Conservation (phyloP, 1,139 yeast species). For the Kodamaea derodonti region DNA sequence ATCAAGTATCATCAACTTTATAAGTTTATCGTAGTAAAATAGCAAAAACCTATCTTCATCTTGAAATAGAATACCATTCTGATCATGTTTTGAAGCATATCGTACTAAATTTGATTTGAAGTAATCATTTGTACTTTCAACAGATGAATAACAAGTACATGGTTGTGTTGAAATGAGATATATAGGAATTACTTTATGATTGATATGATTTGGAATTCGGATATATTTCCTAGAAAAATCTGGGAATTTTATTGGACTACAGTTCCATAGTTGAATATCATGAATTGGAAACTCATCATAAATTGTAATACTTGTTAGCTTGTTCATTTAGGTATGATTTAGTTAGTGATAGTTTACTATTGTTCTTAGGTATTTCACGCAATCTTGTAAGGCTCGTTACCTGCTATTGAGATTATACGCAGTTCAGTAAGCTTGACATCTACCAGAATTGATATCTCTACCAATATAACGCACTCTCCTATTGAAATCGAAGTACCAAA, state of each 20-base stretch:
- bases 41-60: conserved; percentile 8
- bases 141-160: conserved; percentile 24
- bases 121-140: conserved; percentile 19
- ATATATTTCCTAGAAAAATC: conserved; percentile 2
- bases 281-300: conserved; percentile 4
- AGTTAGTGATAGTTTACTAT: too few relatives aligned
- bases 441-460: too few relatives aligned
- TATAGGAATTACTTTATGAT: conserved; percentile 27
- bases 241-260: background rate
- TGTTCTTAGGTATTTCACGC: too few relatives aligned
- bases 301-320: conserved; percentile 12
- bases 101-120: conserved; percentile 21
- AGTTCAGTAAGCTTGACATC: too few relatives aligned
- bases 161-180: conserved; percentile 24
- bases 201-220: conserved; percentile 14
- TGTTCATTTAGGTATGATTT: too few relatives aligned
- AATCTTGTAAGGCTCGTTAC: too few relatives aligned
- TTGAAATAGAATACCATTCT: conserved; percentile 13
- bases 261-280: conserved; percentile 28
- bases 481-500: too few relatives aligned
- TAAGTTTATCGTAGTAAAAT: conserved; percentile 10
- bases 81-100: conserved; percentile 7
- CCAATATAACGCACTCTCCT: too few relatives aligned
- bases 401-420: too few relatives aligned
- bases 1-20: conserved; percentile 12